Evolutionary conservation across 139 green algal genomes (phyloP).

Genomic region (Coelastrella sp.): DNA sequence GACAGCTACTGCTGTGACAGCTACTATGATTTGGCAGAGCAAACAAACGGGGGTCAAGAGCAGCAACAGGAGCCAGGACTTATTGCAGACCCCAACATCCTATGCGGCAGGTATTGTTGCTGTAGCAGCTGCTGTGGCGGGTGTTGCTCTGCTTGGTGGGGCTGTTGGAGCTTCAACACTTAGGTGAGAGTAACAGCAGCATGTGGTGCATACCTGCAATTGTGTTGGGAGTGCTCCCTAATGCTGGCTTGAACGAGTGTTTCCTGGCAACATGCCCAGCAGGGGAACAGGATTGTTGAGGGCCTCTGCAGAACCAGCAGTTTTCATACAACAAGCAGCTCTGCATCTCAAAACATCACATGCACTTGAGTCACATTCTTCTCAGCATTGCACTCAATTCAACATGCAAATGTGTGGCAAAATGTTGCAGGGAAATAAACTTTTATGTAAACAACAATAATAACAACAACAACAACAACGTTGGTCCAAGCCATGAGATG

Average conservation of each 20-base stretch:
- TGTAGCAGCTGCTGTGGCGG: background rate
- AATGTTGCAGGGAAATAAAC: too few species aligned
- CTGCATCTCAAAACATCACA: too few species aligned
- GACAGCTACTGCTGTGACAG: background rate
- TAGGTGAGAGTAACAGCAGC: background rate
- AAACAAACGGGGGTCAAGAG: background rate
- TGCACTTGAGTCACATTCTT: too few species aligned
- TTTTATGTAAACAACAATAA: too few species aligned
- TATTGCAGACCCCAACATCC: background rate
- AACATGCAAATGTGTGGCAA: too few species aligned
- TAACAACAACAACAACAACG: too few species aligned
- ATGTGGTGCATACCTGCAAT: background rate
- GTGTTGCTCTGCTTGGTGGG: background rate
- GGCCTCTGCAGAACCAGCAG: too few species aligned
- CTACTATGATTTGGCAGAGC: background rate
- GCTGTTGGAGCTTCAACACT: background rate
- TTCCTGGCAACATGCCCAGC: background rate
- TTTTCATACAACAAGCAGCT: too few species aligned
- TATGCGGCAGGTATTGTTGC: background rate
- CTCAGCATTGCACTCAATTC: too few species aligned
- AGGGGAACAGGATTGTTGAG: too few species aligned
- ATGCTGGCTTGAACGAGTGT: background rate
- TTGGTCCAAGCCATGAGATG: too few species aligned
- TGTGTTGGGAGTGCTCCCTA: background rate
- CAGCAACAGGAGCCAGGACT: background rate